phyloP scores from a whole-genome alignment of 2,329 filamentous ascomycete genomes.

The Ustilaginoidea virens region DNA sequence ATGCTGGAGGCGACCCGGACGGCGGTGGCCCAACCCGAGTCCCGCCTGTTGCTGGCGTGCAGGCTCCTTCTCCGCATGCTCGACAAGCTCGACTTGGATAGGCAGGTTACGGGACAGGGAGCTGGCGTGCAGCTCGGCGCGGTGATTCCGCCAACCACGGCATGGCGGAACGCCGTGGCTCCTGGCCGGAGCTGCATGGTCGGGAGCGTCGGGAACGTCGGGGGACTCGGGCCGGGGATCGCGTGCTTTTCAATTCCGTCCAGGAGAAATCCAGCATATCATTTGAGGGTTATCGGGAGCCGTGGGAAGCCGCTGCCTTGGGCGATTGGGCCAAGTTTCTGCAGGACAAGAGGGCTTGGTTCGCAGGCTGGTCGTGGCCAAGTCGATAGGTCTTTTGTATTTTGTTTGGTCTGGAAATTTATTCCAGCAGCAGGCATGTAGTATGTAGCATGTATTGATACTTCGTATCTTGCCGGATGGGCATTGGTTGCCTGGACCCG shows the following conservation, averaged over 20 bases:
- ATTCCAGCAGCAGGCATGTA: too few relatives aligned
- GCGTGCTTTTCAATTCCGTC: too few relatives aligned
- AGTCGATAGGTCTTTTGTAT: too few relatives aligned
- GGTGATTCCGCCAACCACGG: slow-evolving; percentile 14
- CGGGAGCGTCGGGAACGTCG: not conserved
- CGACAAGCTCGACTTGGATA: slow-evolving; percentile 10
- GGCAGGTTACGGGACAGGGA: slow-evolving; percentile 16
- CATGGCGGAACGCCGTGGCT: slow-evolving; percentile 32
- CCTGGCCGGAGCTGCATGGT: slow-evolving; percentile 39
- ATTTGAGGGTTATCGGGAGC: too few relatives aligned
- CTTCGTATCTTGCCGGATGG: too few relatives aligned
- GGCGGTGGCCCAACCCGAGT: slow-evolving; percentile 62
- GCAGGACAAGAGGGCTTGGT: too few relatives aligned
- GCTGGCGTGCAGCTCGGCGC: slow-evolving; percentile 16
- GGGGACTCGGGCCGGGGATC: not conserved
- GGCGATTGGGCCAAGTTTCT: too few relatives aligned
- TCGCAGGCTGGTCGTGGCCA: not conserved
- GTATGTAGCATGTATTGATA: too few relatives aligned
- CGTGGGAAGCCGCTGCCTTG: not conserved
- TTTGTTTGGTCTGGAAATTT: too few relatives aligned
- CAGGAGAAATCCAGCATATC: too few relatives aligned
- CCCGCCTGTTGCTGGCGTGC: slow-evolving; percentile 28
- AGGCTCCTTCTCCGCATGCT: slow-evolving; percentile 18
- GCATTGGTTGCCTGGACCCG: too few relatives aligned
- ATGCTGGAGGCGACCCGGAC: slow-evolving; percentile 56